These are phyloP conservation scores for Verticillium klebahnii DNA, from an alignment of 2,329 filamentous ascomycete genomes.

Conservation along the genomic window DNA sequence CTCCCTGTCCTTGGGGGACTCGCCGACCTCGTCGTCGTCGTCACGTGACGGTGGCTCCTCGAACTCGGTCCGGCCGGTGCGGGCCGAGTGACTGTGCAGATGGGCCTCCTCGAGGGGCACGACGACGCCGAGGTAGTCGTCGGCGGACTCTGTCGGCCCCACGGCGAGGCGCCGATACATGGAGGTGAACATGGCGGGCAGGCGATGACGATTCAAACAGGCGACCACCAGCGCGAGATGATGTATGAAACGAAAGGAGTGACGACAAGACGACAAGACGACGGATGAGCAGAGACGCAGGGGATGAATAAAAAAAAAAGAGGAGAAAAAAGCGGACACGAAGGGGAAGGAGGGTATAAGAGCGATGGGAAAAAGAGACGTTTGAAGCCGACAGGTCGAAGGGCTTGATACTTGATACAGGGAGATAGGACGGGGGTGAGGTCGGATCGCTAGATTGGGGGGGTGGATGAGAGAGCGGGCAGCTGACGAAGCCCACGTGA, in stretches of 20 bases:
- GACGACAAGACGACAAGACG: not conserved
- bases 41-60: slow-evolving; percentile 30
- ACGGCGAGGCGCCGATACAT: slow-evolving; percentile 8
- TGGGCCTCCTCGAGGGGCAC: slow-evolving; percentile 52
- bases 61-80: slow-evolving; percentile 38
- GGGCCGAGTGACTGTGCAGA: slow-evolving; percentile 48
- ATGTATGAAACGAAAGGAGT: not conserved
- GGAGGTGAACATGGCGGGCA: not conserved
- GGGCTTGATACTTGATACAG: not conserved
- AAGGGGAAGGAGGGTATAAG: not conserved
- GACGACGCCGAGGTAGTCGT: slow-evolving; percentile 47
- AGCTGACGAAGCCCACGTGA: not conserved
- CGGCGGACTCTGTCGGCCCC: slow-evolving; percentile 34
- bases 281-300: not conserved
- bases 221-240: not conserved
- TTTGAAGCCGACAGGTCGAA: not conserved
- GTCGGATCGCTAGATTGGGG: not conserved
- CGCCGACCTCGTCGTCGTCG: slow-evolving; percentile 34
- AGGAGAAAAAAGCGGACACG: not conserved
- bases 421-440: not conserved
- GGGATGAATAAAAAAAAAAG: not conserved
- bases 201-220: not conserved
- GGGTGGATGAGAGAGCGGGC: not conserved
- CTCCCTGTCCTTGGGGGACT: slow-evolving; percentile 26
- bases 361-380: not conserved